Evolutionary conservation across 768 basidiomycete species (phyloP).

Genomic region (Cubamyces sp.): DNA sequence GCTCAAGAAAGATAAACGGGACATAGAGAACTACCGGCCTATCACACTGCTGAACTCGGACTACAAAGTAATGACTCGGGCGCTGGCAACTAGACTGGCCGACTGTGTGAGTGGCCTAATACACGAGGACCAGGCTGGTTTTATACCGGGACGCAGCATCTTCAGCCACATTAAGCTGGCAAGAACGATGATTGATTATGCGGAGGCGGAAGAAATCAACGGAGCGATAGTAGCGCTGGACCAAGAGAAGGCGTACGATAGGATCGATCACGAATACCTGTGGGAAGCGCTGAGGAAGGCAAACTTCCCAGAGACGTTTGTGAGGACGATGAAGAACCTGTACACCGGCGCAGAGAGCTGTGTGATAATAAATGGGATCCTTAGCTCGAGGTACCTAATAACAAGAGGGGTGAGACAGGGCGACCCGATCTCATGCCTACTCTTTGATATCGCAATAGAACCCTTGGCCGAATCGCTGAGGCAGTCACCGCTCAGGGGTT

Average conservation of each 20-base stretch:
- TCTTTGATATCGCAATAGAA: too few species aligned
- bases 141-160: constrained; percentile 39
- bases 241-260: constrained; percentile 30
- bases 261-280: constrained; percentile 25
- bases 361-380: constrained; percentile 39
- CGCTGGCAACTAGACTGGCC: constrained; percentile 27
- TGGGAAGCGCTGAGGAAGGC: constrained; percentile 12
- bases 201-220: constrained; percentile 17
- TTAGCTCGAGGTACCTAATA: constrained; percentile 19
- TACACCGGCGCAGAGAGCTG: constrained; percentile 36
- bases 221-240: constrained; percentile 23
- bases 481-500: too few species aligned
- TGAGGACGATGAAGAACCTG: constrained; percentile 33
- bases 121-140: constrained; percentile 44
- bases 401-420: too few species aligned
- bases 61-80: constrained; percentile 39
- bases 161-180: constrained; percentile 37
- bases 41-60: constrained; percentile 36
- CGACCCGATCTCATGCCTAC: too few species aligned
- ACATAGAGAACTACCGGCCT: constrained; percentile 24
- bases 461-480: too few species aligned
- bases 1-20: neutral
- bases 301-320: constrained; percentile 18
- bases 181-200: constrained; percentile 21
- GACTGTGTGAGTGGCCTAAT: constrained; percentile 28